These are phyloP conservation scores for Diospyros kaki DNA, from an alignment of 148 eudicot species.

Conservation along the genomic window DNA sequence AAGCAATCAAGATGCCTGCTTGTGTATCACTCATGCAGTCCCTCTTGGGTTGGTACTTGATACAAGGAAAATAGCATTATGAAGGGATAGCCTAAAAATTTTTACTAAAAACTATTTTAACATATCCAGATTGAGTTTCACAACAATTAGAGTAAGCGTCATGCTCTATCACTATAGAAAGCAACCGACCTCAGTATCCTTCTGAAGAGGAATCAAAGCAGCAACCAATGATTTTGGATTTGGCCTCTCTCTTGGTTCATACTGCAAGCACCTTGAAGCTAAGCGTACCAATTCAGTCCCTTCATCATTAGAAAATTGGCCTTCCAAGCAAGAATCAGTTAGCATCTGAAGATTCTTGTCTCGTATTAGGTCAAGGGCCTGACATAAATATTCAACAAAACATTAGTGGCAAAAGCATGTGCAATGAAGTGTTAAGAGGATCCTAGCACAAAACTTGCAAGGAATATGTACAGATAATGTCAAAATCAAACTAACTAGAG, in stretches of 20 bases:
- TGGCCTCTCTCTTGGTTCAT: constrained; percentile 94
- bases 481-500: constrained; percentile 2
- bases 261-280: constrained; percentile 88
- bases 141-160: too few species aligned
- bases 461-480: not conserved
- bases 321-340: constrained; percentile 95
- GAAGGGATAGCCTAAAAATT: not conserved
- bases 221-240: constrained; percentile 71
- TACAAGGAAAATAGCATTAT: not conserved
- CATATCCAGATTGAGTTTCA: too few species aligned
- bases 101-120: not conserved
- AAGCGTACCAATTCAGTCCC: constrained; percentile 82
- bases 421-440: not conserved
- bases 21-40: not conserved
- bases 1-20: not conserved
- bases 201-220: constrained; percentile 87
- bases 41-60: not conserved
- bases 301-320: constrained; percentile 78
- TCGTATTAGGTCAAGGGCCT: constrained; percentile 94
- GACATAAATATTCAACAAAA: constrained; percentile 19
- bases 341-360: constrained; percentile 81
- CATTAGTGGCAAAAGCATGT: not conserved
- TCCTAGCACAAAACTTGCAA: constrained; percentile 2
- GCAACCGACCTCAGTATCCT: constrained; percentile 67
- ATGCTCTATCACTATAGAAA: not conserved